A percentile compares a stretch with the other conserved stretches of the same genome.
Conservation (phyloP, 1,139 yeast species). For the Yamadazyma songkhlaensis region DNA sequence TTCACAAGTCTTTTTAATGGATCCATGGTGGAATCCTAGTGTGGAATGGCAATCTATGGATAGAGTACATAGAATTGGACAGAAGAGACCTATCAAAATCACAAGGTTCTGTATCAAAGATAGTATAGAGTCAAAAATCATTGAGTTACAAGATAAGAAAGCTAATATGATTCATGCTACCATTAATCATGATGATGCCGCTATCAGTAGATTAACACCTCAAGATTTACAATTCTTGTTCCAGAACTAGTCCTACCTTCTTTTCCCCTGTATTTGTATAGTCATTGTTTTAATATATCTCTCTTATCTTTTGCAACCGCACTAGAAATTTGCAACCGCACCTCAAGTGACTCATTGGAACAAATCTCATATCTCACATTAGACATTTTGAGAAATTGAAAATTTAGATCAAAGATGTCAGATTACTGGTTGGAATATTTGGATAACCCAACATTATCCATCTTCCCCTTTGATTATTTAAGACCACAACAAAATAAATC, state of each 20-base stretch:
- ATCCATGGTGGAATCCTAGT: slow-evolving; percentile 99
- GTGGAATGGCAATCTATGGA: slow-evolving; percentile 99
- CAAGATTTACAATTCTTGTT: slow-evolving; percentile 93
- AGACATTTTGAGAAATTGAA: neutral
- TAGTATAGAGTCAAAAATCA: slow-evolving; percentile 92
- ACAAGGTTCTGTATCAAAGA: slow-evolving; percentile 93
- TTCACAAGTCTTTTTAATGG: slow-evolving; percentile 89
- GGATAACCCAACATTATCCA: slow-evolving; percentile 81
- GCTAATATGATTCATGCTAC: slow-evolving; percentile 98
- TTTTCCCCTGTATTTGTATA: neutral
- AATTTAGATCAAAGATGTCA: neutral
- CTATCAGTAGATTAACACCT: slow-evolving; percentile 82
- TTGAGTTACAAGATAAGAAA: slow-evolving; percentile 93
- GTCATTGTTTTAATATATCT: too few species aligned
- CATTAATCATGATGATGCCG: slow-evolving; percentile 86
- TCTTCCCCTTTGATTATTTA: slow-evolving; percentile 82
- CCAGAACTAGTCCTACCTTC: slow-evolving; percentile 47
- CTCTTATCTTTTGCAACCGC: too few species aligned
- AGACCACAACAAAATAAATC: slow-evolving; percentile 72
- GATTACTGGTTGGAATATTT: slow-evolving; percentile 66
- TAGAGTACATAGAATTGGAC: slow-evolving; percentile 97
- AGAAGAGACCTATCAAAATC: slow-evolving; percentile 89
- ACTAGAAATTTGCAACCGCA: neutral
- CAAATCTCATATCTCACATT: neutral
- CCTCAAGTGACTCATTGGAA: slow-evolving; percentile 10